Evolutionary conservation across 805 yeast species (phyloP).

Genomic region (Komagataella ulmi): DNA sequence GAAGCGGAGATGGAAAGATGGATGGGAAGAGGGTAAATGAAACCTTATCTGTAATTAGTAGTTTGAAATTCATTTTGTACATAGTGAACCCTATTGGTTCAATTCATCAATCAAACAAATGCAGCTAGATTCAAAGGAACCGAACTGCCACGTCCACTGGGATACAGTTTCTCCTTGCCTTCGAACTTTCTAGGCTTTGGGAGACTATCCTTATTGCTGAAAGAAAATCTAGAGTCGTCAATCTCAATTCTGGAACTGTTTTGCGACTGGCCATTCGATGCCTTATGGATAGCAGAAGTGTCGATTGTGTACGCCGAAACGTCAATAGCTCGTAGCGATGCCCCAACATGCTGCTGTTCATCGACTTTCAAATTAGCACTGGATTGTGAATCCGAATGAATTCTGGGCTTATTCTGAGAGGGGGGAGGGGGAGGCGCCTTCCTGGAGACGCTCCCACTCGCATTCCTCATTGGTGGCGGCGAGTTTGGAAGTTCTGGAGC

Average conservation of each 20-base stretch:
- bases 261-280: constrained; percentile 6
- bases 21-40: constrained; percentile 65
- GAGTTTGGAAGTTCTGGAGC: constrained; percentile 20
- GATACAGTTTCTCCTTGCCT: constrained; percentile 66
- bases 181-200: constrained; percentile 83
- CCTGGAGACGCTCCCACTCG: constrained; percentile 10
- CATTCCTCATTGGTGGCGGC: constrained; percentile 4
- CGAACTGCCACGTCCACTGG: constrained; percentile 90
- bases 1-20: constrained; percentile 92
- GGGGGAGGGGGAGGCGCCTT: constrained; percentile 16
- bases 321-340: constrained; percentile 44
- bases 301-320: constrained; percentile 54
- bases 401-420: constrained; percentile 1
- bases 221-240: constrained; percentile 64
- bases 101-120: background rate
- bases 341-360: constrained; percentile 31
- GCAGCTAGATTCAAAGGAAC: constrained; percentile 63
- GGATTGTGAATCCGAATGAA: constrained; percentile 6
- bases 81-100: constrained; percentile 13
- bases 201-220: constrained; percentile 50
- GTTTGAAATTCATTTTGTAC: constrained; percentile 25
- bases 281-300: constrained; percentile 13
- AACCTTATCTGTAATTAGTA: constrained; percentile 19
- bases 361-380: constrained; percentile 19
- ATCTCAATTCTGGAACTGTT: constrained; percentile 26